Conservation (phyloP, 1,284 basidiomycete species). For the Apiotrichum veenhuisii region DNA sequence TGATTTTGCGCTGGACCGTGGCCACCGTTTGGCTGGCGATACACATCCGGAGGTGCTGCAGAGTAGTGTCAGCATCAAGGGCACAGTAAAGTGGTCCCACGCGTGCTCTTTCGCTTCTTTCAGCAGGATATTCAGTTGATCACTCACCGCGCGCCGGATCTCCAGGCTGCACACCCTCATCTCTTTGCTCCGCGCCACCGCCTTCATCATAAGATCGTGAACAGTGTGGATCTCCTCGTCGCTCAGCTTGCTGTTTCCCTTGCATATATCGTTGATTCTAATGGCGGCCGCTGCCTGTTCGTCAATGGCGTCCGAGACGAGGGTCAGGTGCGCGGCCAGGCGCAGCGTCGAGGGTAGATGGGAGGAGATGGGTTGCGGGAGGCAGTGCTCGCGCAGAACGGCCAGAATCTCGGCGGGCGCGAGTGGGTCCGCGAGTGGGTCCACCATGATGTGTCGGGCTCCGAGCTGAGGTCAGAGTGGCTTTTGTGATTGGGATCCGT, state of each 20-base stretch:
- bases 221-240: conserved; percentile 8
- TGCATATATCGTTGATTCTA: conserved; percentile 6
- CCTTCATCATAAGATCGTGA: conserved; percentile 13
- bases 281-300: conserved; percentile 21
- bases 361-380: conserved; percentile 19
- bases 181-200: background rate
- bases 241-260: conserved; percentile 13
- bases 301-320: conserved; percentile 25
- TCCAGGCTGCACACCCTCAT: background rate
- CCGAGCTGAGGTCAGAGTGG: too few species aligned
- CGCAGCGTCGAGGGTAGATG: conserved; percentile 25
- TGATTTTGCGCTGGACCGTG: too few species aligned
- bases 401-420: conserved; percentile 12
- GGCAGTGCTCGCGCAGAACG: conserved; percentile 18
- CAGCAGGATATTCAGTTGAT: conserved; percentile 19
- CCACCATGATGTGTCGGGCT: too few species aligned
- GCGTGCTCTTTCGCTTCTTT: too few species aligned
- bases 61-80: background rate
- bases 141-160: conserved; percentile 5
- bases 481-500: too few species aligned
- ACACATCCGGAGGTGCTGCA: too few species aligned
- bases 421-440: background rate
- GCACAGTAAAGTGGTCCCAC: background rate
- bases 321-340: conserved; percentile 33
- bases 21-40: too few species aligned